A percentile compares a stretch with the other conserved stretches of the same genome.
Evolutionary conservation across 257 asterid genomes (phyloP).

Genomic region (Ballota nigra): DNA sequence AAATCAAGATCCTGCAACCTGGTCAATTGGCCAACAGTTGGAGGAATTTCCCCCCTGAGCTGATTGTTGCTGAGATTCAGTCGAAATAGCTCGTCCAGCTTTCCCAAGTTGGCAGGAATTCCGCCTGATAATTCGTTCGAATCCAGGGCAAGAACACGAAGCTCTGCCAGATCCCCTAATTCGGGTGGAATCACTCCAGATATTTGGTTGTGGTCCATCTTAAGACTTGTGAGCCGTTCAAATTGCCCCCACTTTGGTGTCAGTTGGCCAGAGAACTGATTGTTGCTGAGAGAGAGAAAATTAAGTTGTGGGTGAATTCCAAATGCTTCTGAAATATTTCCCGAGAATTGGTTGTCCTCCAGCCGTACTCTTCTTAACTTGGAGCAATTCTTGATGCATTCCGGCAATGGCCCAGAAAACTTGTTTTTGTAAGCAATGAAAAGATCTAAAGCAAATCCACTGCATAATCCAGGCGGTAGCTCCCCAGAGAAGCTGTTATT

Average conservation of each 20-base stretch:
- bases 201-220: slow-evolving; percentile 43
- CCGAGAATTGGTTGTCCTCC: slow-evolving; percentile 61
- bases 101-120: slow-evolving; percentile 57
- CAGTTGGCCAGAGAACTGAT: slow-evolving; percentile 59
- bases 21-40: slow-evolving; percentile 38
- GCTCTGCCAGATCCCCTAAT: slow-evolving; percentile 52
- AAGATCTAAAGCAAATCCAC: slow-evolving; percentile 41
- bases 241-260: slow-evolving; percentile 58
- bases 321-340: slow-evolving; percentile 55
- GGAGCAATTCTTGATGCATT: slow-evolving; percentile 64
- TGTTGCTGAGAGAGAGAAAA: slow-evolving; percentile 48
- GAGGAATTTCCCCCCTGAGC: slow-evolving; percentile 62
- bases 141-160: slow-evolving; percentile 47
- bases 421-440: slow-evolving; percentile 51
- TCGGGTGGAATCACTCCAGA: slow-evolving; percentile 66
- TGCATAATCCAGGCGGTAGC: slow-evolving; percentile 59
- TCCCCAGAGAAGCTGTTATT: slow-evolving; percentile 62
- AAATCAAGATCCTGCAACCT: slow-evolving; percentile 55
- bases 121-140: slow-evolving; percentile 60
- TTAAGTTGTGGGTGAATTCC: slow-evolving; percentile 58
- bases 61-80: slow-evolving; percentile 59
- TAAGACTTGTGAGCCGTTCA: slow-evolving; percentile 45
- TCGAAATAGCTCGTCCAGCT: slow-evolving; percentile 29
- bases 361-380: slow-evolving; percentile 44
- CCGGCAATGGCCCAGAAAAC: slow-evolving; percentile 63